A percentile compares a stretch with the other conserved stretches of the same genome.
Evolutionary conservation across 495 filamentous ascomycete species (phyloP).

Genomic region (Aspergillus baeticus): DNA sequence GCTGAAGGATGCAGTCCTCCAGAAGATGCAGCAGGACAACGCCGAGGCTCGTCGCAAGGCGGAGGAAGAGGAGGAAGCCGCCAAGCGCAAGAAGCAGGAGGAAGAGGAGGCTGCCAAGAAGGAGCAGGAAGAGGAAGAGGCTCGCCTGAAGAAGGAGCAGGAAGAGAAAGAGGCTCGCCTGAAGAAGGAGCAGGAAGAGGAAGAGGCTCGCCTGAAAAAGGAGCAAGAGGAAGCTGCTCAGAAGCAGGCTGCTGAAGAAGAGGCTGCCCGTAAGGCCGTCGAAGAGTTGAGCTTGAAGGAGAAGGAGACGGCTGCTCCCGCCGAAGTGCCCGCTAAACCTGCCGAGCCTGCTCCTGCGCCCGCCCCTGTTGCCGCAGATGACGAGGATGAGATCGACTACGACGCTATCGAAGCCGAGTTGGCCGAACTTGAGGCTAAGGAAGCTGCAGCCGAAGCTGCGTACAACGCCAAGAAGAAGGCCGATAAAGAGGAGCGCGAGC

Average conservation of each 20-base stretch:
- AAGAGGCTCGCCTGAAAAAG: constrained; percentile 36
- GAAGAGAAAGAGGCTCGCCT: constrained; percentile 23
- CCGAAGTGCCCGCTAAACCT: constrained; percentile 38
- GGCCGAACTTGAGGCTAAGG: constrained; percentile 58
- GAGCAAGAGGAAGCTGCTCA: constrained; percentile 38
- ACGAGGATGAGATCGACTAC: constrained; percentile 53
- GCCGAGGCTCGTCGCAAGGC: constrained; percentile 51
- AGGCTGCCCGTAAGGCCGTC: constrained; percentile 31
- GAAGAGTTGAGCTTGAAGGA: constrained; percentile 40
- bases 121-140: constrained; percentile 28
- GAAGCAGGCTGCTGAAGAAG: constrained; percentile 23
- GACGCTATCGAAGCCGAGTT: constrained; percentile 52
- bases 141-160: constrained; percentile 30
- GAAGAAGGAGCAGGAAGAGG: constrained; percentile 26
- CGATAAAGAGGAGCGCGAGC: constrained; percentile 60
- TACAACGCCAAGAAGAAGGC: constrained; percentile 59
- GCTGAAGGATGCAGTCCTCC: constrained; percentile 64
- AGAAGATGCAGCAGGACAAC: constrained; percentile 56
- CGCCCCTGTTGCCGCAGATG: constrained; percentile 23
- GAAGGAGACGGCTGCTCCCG: constrained; percentile 32
- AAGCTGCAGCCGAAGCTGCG: constrained; percentile 57
- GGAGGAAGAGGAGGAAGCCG: constrained; percentile 43
- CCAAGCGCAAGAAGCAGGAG: constrained; percentile 47
- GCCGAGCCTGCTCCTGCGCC: constrained; percentile 30
- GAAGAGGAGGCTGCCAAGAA: constrained; percentile 24